Evolutionary conservation across 768 basidiomycete species (phyloP).

Genomic region (Leccinum disarticulatum): DNA sequence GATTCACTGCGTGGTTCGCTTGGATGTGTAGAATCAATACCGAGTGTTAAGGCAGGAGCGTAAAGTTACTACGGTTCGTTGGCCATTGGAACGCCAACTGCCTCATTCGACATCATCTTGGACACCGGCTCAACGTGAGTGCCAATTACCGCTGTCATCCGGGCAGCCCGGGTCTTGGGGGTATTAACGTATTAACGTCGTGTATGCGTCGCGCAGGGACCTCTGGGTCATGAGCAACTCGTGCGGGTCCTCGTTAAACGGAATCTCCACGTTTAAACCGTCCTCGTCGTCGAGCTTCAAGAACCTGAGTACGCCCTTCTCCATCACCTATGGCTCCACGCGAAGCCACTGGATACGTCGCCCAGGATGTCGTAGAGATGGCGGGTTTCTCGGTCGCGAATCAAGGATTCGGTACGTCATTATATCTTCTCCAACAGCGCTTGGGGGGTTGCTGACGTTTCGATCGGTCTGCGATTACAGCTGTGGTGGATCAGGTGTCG

Average conservation of each 20-base stretch:
- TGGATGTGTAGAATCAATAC: neutral
- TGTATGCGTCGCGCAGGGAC: constrained; percentile 35
- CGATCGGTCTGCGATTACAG: constrained; percentile 16
- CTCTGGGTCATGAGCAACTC: constrained; percentile 47
- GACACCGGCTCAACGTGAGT: constrained; percentile 49
- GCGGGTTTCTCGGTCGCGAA: constrained; percentile 49
- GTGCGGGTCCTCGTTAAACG: constrained; percentile 33
- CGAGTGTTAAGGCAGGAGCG: constrained; percentile 1
- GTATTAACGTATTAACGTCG: neutral
- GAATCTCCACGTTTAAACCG: constrained; percentile 32
- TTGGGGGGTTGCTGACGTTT: neutral
- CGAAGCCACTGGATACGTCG: constrained; percentile 44
- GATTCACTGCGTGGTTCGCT: constrained; percentile 51
- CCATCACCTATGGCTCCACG: constrained; percentile 51
- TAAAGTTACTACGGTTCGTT: constrained; percentile 40
- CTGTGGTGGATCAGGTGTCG: constrained; percentile 42
- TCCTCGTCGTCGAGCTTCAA: constrained; percentile 38
- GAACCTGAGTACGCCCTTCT: constrained; percentile 37
- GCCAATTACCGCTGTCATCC: neutral
- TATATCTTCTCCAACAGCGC: no score
- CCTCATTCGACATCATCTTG: constrained; percentile 49
- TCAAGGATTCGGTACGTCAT: constrained; percentile 43
- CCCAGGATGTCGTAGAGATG: constrained; percentile 47
- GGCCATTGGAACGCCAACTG: constrained; percentile 46
- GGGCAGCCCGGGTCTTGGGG: neutral